Percentiles rank a stretch among this genome's conserved stretches.
These are phyloP conservation scores for Holtermannia corniformis DNA, from an alignment of 768 basidiomycete genomes.

Conservation along the genomic window DNA sequence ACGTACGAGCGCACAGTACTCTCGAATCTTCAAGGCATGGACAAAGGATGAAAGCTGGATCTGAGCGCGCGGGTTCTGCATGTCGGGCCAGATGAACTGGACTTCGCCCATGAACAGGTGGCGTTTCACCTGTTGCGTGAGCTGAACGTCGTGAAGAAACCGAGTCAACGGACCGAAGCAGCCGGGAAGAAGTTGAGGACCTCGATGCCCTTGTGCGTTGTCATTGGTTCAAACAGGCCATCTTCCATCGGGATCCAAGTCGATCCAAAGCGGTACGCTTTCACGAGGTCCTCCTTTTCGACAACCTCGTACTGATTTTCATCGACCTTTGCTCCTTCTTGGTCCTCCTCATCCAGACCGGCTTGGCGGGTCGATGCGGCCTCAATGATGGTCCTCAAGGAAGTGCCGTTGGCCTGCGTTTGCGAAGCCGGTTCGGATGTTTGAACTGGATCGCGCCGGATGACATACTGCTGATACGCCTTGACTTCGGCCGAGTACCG, in stretches of 20 bases:
- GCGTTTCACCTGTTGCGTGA: constrained; percentile 58
- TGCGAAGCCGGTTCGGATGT: constrained; percentile 38
- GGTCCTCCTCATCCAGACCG: constrained; percentile 12
- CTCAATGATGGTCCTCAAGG: constrained; percentile 1
- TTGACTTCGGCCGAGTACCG: constrained; percentile 8
- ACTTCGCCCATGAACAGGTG: constrained; percentile 76
- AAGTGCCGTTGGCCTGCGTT: constrained; percentile 1
- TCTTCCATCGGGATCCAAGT: constrained; percentile 76
- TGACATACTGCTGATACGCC: constrained; percentile 20
- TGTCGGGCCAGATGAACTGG: constrained; percentile 73
- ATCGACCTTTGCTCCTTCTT: too few relatives aligned
- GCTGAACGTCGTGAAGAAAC: not conserved
- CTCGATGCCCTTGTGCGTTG: constrained; percentile 75
- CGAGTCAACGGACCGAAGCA: constrained; percentile 50
- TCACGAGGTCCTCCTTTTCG: constrained; percentile 39
- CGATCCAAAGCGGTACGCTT: constrained; percentile 40
- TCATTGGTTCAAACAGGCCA: constrained; percentile 64
- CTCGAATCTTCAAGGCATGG: constrained; percentile 63
- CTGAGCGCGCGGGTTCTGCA: constrained; percentile 57
- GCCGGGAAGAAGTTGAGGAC: constrained; percentile 71
- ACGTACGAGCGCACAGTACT: constrained; percentile 66
- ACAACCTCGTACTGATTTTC: constrained; percentile 43
- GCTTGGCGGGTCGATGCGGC: not conserved
- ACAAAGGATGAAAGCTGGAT: constrained; percentile 79
- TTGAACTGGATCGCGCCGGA: constrained; percentile 42